A percentile compares a stretch with the other conserved stretches of the same genome.
phyloP scores from a whole-genome alignment of 1,284 basidiomycete species.

The Tylopilus orsonianus region DNA sequence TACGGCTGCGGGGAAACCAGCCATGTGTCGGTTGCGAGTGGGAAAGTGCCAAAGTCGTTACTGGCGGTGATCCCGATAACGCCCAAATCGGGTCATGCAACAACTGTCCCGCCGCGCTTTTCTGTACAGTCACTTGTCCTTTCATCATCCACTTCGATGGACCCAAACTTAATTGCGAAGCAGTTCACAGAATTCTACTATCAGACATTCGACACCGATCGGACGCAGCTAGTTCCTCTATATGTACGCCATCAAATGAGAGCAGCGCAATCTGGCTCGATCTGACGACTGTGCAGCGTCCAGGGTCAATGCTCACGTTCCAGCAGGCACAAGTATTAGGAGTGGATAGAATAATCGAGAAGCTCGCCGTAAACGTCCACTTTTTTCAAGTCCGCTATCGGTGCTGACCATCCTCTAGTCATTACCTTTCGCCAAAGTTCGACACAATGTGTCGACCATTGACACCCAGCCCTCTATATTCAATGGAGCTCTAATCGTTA shows the following conservation, averaged over 20 bases:
- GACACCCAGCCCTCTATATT: slow-evolving; percentile 88
- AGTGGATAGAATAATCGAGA: slow-evolving; percentile 64
- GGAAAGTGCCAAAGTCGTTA: too few species aligned
- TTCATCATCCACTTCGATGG: slow-evolving; percentile 53
- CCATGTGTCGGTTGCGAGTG: slow-evolving; percentile 13
- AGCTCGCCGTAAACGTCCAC: slow-evolving; percentile 64
- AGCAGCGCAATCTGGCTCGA: slow-evolving; percentile 23
- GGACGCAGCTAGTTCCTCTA: slow-evolving; percentile 54
- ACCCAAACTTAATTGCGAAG: slow-evolving; percentile 62
- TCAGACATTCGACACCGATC: slow-evolving; percentile 63
- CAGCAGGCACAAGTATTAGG: slow-evolving; percentile 74
- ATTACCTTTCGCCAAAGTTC: slow-evolving; percentile 81
- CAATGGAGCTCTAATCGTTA: slow-evolving; percentile 70
- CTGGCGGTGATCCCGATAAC: slow-evolving; percentile 1
- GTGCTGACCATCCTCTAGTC: slow-evolving; percentile 43
- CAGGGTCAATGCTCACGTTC: slow-evolving; percentile 86
- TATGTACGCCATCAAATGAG: slow-evolving; percentile 57
- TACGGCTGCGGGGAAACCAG: slow-evolving; percentile 15
- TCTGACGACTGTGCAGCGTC: slow-evolving; percentile 55
- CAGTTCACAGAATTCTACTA: slow-evolving; percentile 82
- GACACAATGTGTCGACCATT: slow-evolving; percentile 81
- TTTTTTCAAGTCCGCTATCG: background rate
- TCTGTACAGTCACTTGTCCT: slow-evolving; percentile 9
- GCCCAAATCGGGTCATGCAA: slow-evolving; percentile 22
- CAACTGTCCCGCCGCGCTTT: slow-evolving; percentile 1